A percentile compares a stretch with the other conserved stretches of the same genome.
These are phyloP conservation scores for Cercospora sesami DNA, from an alignment of 2,329 filamentous ascomycete genomes.

Conservation along the genomic window DNA sequence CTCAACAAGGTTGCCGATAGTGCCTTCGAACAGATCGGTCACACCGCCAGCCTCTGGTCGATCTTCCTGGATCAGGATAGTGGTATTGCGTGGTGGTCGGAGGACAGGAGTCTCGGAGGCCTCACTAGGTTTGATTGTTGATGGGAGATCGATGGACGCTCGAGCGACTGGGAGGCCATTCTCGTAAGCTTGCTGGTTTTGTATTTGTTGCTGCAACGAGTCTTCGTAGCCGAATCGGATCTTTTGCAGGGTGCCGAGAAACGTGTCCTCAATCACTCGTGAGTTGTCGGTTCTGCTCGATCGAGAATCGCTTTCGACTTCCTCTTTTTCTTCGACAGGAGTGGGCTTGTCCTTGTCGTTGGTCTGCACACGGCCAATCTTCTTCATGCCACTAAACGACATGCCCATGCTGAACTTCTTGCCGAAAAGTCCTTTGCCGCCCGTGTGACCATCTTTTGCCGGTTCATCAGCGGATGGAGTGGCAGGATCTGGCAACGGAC, in stretches of 20 bases:
- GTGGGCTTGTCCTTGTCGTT: slow-evolving; percentile 69
- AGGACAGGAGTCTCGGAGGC: slow-evolving; percentile 74
- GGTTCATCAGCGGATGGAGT: slow-evolving; percentile 53
- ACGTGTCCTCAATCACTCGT: slow-evolving; percentile 73
- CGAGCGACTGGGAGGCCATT: slow-evolving; percentile 36
- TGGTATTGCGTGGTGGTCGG: slow-evolving; percentile 66
- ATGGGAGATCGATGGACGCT: slow-evolving; percentile 53
- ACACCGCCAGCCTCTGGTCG: slow-evolving; percentile 62
- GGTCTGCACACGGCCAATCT: slow-evolving; percentile 69
- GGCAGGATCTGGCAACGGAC: slow-evolving; percentile 39
- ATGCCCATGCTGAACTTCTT: slow-evolving; percentile 77
- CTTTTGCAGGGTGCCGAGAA: slow-evolving; percentile 70
- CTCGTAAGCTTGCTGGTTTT: slow-evolving; percentile 36
- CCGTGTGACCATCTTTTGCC: slow-evolving; percentile 50
- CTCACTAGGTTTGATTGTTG: slow-evolving; percentile 66
- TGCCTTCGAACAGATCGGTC: slow-evolving; percentile 88
- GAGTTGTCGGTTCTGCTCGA: slow-evolving; percentile 61
- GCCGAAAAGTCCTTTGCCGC: slow-evolving; percentile 63
- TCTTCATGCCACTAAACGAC: slow-evolving; percentile 75
- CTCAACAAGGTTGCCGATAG: slow-evolving; percentile 71
- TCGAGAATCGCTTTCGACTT: slow-evolving; percentile 57
- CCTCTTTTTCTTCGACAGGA: slow-evolving; percentile 69
- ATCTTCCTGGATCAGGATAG: slow-evolving; percentile 66
- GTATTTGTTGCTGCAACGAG: slow-evolving; percentile 54
- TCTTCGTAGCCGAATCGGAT: slow-evolving; percentile 73